Evolutionary conservation across 1,284 basidiomycete species (phyloP).

Genomic region (Meripilus lineatus): DNA sequence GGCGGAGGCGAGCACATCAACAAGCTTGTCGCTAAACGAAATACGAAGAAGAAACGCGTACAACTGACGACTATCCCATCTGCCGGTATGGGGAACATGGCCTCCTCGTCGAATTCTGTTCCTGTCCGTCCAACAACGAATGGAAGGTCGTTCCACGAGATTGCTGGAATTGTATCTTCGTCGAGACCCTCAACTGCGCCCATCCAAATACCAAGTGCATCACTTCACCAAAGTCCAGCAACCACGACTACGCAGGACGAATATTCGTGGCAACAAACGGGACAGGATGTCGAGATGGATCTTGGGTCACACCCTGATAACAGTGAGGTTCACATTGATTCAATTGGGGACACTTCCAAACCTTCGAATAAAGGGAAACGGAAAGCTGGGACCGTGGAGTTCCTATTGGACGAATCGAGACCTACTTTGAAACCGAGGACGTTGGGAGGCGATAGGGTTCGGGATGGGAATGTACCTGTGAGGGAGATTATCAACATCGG

Average conservation of each 20-base stretch:
- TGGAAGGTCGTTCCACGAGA: conserved; percentile 22
- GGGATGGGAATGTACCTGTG: conserved; percentile 44
- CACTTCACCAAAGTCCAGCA: conserved; percentile 13
- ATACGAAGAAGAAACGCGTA: conserved; percentile 62
- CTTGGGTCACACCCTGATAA: conserved; percentile 24
- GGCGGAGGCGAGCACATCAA: conserved; percentile 54
- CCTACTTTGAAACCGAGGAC: conserved; percentile 49
- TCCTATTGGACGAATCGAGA: conserved; percentile 34
- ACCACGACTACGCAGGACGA: conserved; percentile 13
- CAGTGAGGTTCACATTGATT: conserved; percentile 49
- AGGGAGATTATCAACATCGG: no score
- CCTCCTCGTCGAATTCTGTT: conserved; percentile 10
- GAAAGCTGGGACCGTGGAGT: conserved; percentile 41
- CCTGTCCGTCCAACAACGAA: not conserved
- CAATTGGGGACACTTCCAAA: conserved; percentile 34
- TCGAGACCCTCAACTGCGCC: conserved; percentile 10
- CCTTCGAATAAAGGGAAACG: conserved; percentile 38
- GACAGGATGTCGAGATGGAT: conserved; percentile 23
- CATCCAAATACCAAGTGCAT: no score
- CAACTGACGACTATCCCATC: conserved; percentile 44
- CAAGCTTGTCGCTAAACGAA: conserved; percentile 67
- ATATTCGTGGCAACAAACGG: not conserved
- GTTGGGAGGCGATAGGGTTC: conserved; percentile 63
- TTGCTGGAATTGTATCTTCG: conserved; percentile 15
- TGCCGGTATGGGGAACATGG: conserved; percentile 22